phyloP scores from a whole-genome alignment of 148 eudicot genomes.

The Diospyros kaki region DNA sequence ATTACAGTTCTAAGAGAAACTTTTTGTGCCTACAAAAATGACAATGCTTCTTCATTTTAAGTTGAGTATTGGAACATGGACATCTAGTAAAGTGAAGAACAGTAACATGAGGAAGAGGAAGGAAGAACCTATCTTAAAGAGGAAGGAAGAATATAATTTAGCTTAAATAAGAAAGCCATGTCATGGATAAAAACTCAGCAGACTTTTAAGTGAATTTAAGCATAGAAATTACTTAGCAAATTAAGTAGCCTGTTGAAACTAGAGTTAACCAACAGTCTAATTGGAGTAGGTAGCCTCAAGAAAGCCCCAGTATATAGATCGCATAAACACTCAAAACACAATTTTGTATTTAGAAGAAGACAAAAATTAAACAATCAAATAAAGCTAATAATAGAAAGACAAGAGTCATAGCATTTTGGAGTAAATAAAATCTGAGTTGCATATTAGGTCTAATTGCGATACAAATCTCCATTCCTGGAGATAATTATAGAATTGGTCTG shows the following conservation, averaged over 20 bases:
- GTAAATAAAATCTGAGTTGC: not conserved
- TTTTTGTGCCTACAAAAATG: not conserved
- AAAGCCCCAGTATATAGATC: not conserved
- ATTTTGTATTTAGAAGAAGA: not conserved
- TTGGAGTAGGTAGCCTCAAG: not conserved
- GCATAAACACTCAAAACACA: too few species aligned
- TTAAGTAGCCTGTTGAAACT: not conserved
- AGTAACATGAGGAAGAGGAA: not conserved
- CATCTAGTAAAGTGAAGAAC: not conserved
- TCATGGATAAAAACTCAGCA: not conserved
- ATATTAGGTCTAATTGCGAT: not conserved
- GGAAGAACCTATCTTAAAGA: too few species aligned
- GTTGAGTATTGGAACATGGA: not conserved
- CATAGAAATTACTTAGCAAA: not conserved
- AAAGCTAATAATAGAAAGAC: not conserved
- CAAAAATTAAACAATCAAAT: not conserved
- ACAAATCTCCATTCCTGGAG: not conserved
- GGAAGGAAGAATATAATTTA: not conserved
- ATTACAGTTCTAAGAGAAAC: constrained; percentile 1
- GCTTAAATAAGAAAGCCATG: not conserved
- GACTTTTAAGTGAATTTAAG: not conserved
- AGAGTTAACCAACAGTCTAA: too few species aligned
- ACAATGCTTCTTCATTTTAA: not conserved
- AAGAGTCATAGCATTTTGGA: not conserved
- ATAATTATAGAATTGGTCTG: too few species aligned